Percentiles rank a stretch among this genome's conserved stretches.
phyloP scores from a whole-genome alignment of 352 stramenopile genomes.

The Globisporangium paroecandrum region DNA sequence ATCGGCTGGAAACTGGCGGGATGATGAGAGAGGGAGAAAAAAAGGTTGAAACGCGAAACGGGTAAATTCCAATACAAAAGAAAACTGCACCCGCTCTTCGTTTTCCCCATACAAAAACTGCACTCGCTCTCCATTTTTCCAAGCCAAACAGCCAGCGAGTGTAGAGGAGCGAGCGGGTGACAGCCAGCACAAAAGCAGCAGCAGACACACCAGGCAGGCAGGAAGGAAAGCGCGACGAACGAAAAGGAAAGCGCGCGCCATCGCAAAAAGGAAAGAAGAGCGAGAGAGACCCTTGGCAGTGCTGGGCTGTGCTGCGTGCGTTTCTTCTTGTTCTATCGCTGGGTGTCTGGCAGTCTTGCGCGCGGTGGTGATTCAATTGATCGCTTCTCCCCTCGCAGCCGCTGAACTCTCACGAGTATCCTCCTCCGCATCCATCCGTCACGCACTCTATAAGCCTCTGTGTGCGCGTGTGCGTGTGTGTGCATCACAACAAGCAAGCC shows the following conservation, averaged over 20 bases:
- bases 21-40: background rate
- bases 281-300: background rate
- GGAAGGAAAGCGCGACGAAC: background rate
- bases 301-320: background rate
- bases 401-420: background rate
- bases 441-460: background rate
- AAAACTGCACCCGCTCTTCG: background rate
- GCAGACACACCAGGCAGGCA: background rate
- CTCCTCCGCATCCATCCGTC: background rate
- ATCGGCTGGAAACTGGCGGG: background rate
- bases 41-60: background rate
- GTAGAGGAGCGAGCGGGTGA: background rate
- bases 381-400: background rate
- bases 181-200: background rate
- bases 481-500: background rate
- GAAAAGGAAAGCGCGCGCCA: background rate
- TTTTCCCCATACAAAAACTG: background rate
- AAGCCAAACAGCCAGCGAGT: background rate
- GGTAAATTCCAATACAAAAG: background rate
- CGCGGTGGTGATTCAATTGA: background rate
- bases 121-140: background rate
- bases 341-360: background rate
- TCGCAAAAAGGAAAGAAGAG: background rate
- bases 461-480: background rate
- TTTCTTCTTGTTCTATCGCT: background rate